These are phyloP conservation scores for Moricandia moricandioides DNA, from an alignment of 345 rosid genomes.

Conservation along the genomic window DNA sequence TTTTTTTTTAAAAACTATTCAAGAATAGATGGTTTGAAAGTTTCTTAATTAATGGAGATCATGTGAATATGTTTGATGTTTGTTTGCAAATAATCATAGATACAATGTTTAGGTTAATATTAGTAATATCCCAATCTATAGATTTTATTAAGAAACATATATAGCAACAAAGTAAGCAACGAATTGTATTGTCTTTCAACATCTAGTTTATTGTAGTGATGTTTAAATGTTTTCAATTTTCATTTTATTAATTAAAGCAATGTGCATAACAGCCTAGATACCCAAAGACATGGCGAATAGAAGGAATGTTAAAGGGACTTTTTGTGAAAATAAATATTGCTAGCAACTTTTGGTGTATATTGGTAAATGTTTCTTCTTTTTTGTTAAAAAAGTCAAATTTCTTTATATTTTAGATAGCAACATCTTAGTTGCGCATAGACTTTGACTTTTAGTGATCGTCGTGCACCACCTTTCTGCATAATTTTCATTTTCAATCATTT, in stretches of 20 bases:
- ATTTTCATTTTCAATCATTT: conserved; percentile 35
- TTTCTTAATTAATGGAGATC: too few relatives aligned
- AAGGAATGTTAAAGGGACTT: conserved; percentile 8
- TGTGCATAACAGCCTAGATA: conserved; percentile 3
- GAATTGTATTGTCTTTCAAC: background rate
- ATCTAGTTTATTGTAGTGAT: background rate
- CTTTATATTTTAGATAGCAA: background rate
- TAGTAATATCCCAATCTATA: too few relatives aligned
- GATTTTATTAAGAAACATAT: too few relatives aligned
- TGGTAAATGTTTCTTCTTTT: background rate
- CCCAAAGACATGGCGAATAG: conserved; percentile 5
- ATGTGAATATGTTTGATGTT: too few relatives aligned
- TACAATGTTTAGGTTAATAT: too few relatives aligned
- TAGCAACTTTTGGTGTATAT: background rate
- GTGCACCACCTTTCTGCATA: conserved; percentile 23
- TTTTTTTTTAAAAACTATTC: too few relatives aligned
- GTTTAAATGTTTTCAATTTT: background rate
- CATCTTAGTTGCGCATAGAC: background rate
- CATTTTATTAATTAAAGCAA: background rate
- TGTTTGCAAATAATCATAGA: too few relatives aligned
- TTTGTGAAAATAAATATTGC: background rate
- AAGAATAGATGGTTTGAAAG: too few relatives aligned
- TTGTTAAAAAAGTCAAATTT: conserved; percentile 1
- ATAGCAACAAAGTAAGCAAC: too few relatives aligned
- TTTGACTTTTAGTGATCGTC: conserved; percentile 32